Conservation (phyloP, 2,329 filamentous ascomycete genomes). For the Plenodomus tracheiphilus region DNA sequence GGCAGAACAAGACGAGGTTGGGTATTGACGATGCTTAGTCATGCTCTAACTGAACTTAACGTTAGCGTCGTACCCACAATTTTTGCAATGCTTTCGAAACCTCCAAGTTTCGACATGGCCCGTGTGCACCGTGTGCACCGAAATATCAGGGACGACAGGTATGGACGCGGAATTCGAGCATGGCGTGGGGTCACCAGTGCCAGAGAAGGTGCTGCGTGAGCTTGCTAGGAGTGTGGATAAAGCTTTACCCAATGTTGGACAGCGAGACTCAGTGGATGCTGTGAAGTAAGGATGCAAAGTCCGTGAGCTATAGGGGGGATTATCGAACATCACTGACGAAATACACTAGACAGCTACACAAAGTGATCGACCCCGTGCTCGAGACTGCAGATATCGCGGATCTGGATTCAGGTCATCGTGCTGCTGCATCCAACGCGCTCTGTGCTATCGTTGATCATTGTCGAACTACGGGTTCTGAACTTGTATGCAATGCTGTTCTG, state of each 20-base stretch:
- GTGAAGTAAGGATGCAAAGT: constrained; percentile 45
- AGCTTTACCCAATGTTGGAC: constrained; percentile 28
- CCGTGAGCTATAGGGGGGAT: constrained; percentile 32
- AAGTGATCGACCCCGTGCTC: constrained; percentile 31
- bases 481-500: constrained; percentile 38
- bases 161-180: constrained; percentile 11
- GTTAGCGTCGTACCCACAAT: background rate
- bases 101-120: background rate
- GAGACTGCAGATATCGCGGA: constrained; percentile 40
- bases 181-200: constrained; percentile 16
- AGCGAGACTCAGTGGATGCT: constrained; percentile 27
- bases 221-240: constrained; percentile 30
- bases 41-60: background rate
- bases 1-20: too few species aligned
- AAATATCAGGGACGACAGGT: background rate
- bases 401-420: constrained; percentile 45
- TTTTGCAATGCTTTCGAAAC: background rate
- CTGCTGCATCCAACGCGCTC: constrained; percentile 52
- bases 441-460: constrained; percentile 50
- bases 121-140: background rate
- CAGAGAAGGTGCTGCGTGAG: constrained; percentile 33
- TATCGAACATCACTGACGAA: constrained; percentile 21
- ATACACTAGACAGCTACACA: constrained; percentile 31
- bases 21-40: background rate
- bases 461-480: constrained; percentile 31